Evolutionary conservation across 129 eudicot genomes (phyloP), one percentile per base, ranked within the genome.

Genomic region (Tagetes patula): DNA sequence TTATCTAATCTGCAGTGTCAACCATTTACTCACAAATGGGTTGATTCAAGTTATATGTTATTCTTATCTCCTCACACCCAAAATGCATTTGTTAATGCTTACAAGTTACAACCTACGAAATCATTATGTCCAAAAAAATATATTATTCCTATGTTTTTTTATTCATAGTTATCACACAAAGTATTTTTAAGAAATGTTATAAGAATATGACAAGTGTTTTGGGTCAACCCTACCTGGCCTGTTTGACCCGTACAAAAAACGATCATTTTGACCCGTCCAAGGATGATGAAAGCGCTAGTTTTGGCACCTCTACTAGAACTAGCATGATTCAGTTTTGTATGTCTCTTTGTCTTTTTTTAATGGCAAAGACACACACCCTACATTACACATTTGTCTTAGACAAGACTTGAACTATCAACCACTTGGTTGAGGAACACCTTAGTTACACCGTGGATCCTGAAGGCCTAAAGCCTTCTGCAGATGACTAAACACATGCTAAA

Each of bases 311-410:
- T 13, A 39, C 3, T 12, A 56, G 6, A 42, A 70, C 60, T 43
- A 38, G 39, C 75, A 60, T 59, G 64, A 59, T 69, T 69, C 43
- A 31, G 54, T 41, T 75, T 55, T 55, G 30, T 75, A 55, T 5
- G 34, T 55, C 27, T 55, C 30, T 52, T n/a, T n/a, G 8, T 52
- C n/a, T 52, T 52, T n/a, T 52, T 14, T 52, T 1, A n/a, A 52
- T 52, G 8, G 7, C 20, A n/a, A 50, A 50, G 58, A n/a, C 58
- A 52, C 58, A 48, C n/a, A 3, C 54, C 54, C n/a, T 12, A 48
- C 54, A 52, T 37, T 30, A 27, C 38, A 30, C 31, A 55, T 55
- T 54, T 55, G 37, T 55, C 36, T 55, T 30, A 55, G 62, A 55
- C 37, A 6, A 31, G 37, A 55, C 37, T 8, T 55, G 13, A 55